Base-by-base conservation (phyloP, 129 eudicot species). In the Erigeron canadensis region DNA sequence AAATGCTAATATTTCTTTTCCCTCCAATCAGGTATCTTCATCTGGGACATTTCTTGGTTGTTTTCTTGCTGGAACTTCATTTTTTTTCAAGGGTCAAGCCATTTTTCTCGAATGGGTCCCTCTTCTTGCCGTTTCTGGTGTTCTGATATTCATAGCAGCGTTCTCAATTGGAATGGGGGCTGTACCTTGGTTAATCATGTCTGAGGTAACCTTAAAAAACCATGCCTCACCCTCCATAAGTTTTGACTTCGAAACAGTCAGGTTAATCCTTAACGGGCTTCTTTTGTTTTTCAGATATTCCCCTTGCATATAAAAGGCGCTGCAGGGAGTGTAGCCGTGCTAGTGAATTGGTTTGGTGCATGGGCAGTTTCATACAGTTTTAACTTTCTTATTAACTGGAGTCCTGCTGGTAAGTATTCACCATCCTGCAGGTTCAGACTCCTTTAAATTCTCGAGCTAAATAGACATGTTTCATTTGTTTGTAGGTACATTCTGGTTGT, bases 101-200 rank as follows among this genome's bases (percentile, higher is more conserved):
- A 42, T 86, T 16, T 69, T 84, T 28, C 81, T 83, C 44, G 91
- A 77, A 19, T 88, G 85, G 87, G 91, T 88, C 57, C 98, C 98
- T 8, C 16, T 79, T 37, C 80, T 92, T 34, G 98, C 95, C 1
- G 95, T 89, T 65, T 83, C 95, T 70, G 98, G 98, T 7, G 85
- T 92, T 37, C 76, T 92, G 75, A 88, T 85, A 75, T 80, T 82
- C 70, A 75, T 88, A 67, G 78, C 87, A 42, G 75, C 89, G 10
- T 91, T 88, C 65, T 91, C 98, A 10, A 83, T 91, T 37, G 96
- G 98, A 66, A 86, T 88, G 93, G 96, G 98, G 72, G 87, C 96
- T 47, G 96, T 88, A 71, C 98, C 98, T 39, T 91, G 98, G 98
- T 9, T 63, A 8, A 63, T 63, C 69, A 63, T 63, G 69, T 63